Evolutionary conservation across 163 green algal genomes (phyloP), one percentile per base, ranked within the genome.

Genomic region (Scenedesmus sp.): DNA sequence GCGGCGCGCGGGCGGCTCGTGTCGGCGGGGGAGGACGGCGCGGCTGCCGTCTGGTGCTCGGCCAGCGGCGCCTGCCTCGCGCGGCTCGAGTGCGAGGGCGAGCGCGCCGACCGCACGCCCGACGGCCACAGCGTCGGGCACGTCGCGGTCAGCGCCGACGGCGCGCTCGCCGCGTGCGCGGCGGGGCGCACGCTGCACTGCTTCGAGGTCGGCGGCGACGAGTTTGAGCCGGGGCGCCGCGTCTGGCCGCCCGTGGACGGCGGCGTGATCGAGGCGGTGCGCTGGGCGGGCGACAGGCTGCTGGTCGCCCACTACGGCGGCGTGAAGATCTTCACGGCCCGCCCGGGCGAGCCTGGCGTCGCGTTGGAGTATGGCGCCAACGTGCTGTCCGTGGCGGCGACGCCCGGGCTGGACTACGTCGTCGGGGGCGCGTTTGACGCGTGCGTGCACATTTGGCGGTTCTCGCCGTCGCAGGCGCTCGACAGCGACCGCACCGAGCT

Each of bases 341-440:
- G 69, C 7, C 14, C 24, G 54, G 70, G 70, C 17, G 33, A 28
- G 26, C 31, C 13, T 20, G 70, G 70, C 36, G 44, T 78, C 39
- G 48, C 60, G 42, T 29, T 78, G 2, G 70, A 78, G 26, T 65
- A 78, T 29, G 70, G 36, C 56, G 45, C 54, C 1, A 78, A 78
- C 28, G 39, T 78, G 13, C 36, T 78, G 20, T 50, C 70, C 31
- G 70, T 48, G 11, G 54, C 56, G 29, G 70, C 70, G 6, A 70
- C 70, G 13, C 56, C 70, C 24, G 18, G 54, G 20, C 47, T 78
- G 54, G 5, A 20, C 0, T 78, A 65, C 45, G 56, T 78, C 2
- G 70, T 78, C 15, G 70, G 70, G 17, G 70, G 70, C 70, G 69
- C 56, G 39, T 70, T 78, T 54, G 70, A 78, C 70, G 39, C 56